Evolutionary conservation across 2,329 filamentous ascomycete genomes (phyloP).

Genomic region (Allantophomopsis cytisporea): DNA sequence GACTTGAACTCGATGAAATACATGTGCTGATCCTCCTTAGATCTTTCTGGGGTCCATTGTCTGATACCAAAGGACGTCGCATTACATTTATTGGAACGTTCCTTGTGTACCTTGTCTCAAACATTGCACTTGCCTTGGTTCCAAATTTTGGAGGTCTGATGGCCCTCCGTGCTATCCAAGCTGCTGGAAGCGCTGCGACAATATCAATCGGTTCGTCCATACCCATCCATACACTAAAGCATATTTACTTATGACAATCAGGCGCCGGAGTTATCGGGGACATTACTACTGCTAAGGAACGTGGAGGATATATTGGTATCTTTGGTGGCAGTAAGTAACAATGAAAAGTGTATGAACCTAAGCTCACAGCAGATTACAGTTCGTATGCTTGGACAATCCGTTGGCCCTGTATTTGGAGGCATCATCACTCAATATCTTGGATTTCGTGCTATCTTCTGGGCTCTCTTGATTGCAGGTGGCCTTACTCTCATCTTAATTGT

Average conservation of each 20-base stretch:
- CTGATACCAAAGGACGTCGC: conserved; percentile 30
- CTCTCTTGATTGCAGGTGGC: conserved; percentile 23
- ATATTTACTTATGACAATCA: conserved; percentile 3
- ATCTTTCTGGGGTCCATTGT: conserved; percentile 30
- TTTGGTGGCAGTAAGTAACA: conserved; percentile 20
- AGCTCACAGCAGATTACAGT: conserved; percentile 11
- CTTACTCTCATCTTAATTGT: conserved; percentile 22
- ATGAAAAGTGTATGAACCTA: neutral
- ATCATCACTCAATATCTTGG: conserved; percentile 19
- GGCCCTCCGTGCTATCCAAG: conserved; percentile 33
- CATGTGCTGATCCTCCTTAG: too few species aligned
- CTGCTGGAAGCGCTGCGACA: conserved; percentile 31
- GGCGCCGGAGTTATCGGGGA: conserved; percentile 30
- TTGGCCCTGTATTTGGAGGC: conserved; percentile 29
- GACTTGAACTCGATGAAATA: too few species aligned
- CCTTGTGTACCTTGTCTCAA: conserved; percentile 30
- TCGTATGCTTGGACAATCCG: conserved; percentile 27
- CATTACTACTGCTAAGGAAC: conserved; percentile 28
- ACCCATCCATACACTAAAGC: neutral
- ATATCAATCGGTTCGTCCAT: conserved; percentile 23
- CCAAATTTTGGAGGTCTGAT: conserved; percentile 32
- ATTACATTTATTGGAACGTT: conserved; percentile 22
- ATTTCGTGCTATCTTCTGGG: conserved; percentile 24
- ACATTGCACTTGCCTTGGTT: conserved; percentile 28
- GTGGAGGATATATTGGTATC: conserved; percentile 51